phyloP scores from a whole-genome alignment of 768 basidiomycete species.

The Rhizopogon sp. region DNA sequence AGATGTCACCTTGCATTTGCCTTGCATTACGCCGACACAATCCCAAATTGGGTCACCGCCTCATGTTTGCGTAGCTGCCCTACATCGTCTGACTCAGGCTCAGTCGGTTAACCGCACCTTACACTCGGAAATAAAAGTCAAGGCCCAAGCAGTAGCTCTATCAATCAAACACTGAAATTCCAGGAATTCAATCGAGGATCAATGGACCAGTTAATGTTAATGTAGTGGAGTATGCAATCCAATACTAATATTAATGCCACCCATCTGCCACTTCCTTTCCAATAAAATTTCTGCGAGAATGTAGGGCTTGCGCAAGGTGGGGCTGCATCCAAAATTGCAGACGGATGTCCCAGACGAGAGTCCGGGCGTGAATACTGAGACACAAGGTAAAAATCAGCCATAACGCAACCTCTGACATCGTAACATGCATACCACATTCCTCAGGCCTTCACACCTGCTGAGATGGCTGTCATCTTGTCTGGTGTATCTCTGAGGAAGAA shows the following conservation, averaged over 20 bases:
- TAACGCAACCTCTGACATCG: neutral
- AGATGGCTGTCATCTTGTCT: slow-evolving; percentile 78
- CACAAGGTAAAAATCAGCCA: neutral
- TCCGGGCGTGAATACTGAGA: neutral
- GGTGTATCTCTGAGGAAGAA: slow-evolving; percentile 81
- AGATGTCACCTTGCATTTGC: neutral
- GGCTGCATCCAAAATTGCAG: neutral
- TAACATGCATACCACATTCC: neutral
- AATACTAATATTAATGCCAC: neutral
- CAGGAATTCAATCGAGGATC: neutral
- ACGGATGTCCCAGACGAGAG: neutral
- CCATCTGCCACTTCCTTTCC: neutral
- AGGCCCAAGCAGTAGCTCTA: neutral
- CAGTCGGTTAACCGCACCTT: neutral
- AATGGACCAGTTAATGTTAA: neutral
- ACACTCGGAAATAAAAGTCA: neutral
- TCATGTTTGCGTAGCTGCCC: no score
- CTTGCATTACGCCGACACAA: neutral
- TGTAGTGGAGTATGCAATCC: neutral
- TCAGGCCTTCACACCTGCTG: slow-evolving; percentile 35
- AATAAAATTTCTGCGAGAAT: neutral
- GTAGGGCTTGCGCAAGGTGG: neutral
- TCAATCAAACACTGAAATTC: neutral
- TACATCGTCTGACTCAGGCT: neutral
- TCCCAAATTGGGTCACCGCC: slow-evolving; percentile 11